These are phyloP conservation scores for Fusarium sp. DNA, from an alignment of 2,329 filamentous ascomycete genomes.

Conservation along the genomic window DNA sequence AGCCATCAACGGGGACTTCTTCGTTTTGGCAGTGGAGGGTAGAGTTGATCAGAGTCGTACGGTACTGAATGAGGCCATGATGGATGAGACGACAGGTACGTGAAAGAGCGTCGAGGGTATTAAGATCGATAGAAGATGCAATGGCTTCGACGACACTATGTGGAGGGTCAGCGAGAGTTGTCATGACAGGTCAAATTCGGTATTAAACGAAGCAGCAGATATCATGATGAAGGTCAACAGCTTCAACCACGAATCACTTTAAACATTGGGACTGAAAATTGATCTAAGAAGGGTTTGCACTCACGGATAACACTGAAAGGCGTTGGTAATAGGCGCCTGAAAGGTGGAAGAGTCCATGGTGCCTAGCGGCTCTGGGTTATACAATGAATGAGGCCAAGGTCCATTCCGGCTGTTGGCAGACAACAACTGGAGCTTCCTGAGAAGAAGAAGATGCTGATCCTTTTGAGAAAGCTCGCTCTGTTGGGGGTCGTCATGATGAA, in stretches of 20 bases:
- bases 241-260: neutral
- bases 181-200: slow-evolving; percentile 15
- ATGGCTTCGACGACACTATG: slow-evolving; percentile 80
- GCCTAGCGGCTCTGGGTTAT: slow-evolving; percentile 40
- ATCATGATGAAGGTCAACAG: slow-evolving; percentile 26
- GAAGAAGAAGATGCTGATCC: slow-evolving; percentile 43
- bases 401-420: slow-evolving; percentile 44
- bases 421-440: slow-evolving; percentile 44
- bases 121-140: slow-evolving; percentile 83
- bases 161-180: slow-evolving; percentile 28
- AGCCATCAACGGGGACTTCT: slow-evolving; percentile 63
- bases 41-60: slow-evolving; percentile 75
- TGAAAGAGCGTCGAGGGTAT: slow-evolving; percentile 85
- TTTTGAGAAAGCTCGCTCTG: slow-evolving; percentile 37
- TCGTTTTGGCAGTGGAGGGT: slow-evolving; percentile 87
- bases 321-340: slow-evolving; percentile 42
- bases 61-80: slow-evolving; percentile 81
- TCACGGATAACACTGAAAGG: slow-evolving; percentile 47
- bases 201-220: neutral
- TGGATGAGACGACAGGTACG: slow-evolving; percentile 85
- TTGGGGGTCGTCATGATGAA: slow-evolving; percentile 43
- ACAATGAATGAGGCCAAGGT: slow-evolving; percentile 45
- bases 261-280: slow-evolving; percentile 9
- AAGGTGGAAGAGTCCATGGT: slow-evolving; percentile 44
- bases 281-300: slow-evolving; percentile 17